A percentile compares a stretch with the other conserved stretches of the same genome.
Evolutionary conservation across 2,329 filamentous ascomycete genomes (phyloP).

Genomic region (Penicillium fuscoglaucum): DNA sequence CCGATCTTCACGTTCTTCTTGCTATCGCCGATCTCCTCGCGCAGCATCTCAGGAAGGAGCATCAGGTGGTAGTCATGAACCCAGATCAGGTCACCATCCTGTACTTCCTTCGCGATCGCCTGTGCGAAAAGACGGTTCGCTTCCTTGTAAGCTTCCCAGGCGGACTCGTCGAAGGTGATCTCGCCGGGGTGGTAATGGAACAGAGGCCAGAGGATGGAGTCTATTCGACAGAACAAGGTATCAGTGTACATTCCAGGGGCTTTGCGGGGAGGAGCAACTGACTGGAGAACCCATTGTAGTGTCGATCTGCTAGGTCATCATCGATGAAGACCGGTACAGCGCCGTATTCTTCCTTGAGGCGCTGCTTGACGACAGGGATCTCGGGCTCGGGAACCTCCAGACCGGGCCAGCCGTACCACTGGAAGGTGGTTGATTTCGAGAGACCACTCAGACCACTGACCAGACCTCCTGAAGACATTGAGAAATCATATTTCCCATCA

Average conservation of each 20-base stretch:
- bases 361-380: conserved; percentile 69
- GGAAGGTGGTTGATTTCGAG: conserved; percentile 88
- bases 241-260: neutral
- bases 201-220: conserved; percentile 96
- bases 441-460: conserved; percentile 91
- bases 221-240: conserved; percentile 46
- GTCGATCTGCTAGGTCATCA: conserved; percentile 87
- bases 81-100: conserved; percentile 95
- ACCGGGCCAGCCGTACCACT: conserved; percentile 98
- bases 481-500: conserved; percentile 88
- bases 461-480: conserved; percentile 94
- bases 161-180: conserved; percentile 94
- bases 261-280: conserved; percentile 38
- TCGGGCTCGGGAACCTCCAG: conserved; percentile 87
- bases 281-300: conserved; percentile 99
- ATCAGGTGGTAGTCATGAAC: conserved; percentile 98
- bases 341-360: conserved; percentile 81
- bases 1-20: conserved; percentile 96
- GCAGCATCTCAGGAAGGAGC: conserved; percentile 92
- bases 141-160: conserved; percentile 89
- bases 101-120: conserved; percentile 79
- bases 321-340: conserved; percentile 91
- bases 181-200: conserved; percentile 99
- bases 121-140: conserved; percentile 92
- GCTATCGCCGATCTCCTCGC: conserved; percentile 76